phyloP scores from a whole-genome alignment of 2,329 filamentous ascomycete genomes.

The Hymenoscyphus salicellus region DNA sequence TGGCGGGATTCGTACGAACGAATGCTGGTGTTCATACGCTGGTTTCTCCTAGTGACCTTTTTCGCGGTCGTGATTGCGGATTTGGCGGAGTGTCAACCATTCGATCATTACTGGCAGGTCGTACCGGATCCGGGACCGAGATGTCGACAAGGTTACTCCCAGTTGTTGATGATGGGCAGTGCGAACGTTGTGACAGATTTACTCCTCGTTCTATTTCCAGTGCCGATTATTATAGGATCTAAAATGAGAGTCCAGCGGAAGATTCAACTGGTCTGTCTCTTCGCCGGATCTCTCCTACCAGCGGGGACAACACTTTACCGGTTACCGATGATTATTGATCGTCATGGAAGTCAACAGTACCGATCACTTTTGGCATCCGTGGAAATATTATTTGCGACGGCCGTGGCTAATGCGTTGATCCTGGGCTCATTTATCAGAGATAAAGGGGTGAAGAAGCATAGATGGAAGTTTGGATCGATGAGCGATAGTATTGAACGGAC shows the following conservation, averaged over 20 bases:
- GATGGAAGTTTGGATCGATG: constrained; percentile 64
- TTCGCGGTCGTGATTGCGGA: constrained; percentile 76
- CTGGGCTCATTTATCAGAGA: constrained; percentile 91
- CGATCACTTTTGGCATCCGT: constrained; percentile 86
- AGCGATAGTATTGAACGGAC: constrained; percentile 60
- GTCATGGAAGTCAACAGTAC: constrained; percentile 74
- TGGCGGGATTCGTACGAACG: constrained; percentile 76
- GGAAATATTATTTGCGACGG: constrained; percentile 84
- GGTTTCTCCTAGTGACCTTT: constrained; percentile 75
- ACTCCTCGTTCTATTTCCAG: constrained; percentile 81
- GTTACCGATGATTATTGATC: constrained; percentile 71
- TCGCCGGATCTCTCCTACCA: constrained; percentile 78
- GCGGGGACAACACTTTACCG: constrained; percentile 78
- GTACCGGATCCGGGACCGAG: constrained; percentile 79
- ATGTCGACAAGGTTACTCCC: constrained; percentile 82
- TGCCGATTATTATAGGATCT: constrained; percentile 80
- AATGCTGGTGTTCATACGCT: constrained; percentile 68
- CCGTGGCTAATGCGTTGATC: constrained; percentile 83
- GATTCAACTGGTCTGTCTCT: constrained; percentile 73
- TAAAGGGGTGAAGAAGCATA: constrained; percentile 82
- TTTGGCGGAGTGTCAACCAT: constrained; percentile 77
- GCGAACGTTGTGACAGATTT: constrained; percentile 88
- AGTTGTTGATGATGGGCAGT: constrained; percentile 85
- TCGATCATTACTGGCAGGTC: constrained; percentile 74
- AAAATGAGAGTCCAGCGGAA: constrained; percentile 76